Evolutionary conservation across 352 stramenopile species (phyloP), one percentile per base, ranked within the genome.

Genomic region (Phytophthora tubulina): DNA sequence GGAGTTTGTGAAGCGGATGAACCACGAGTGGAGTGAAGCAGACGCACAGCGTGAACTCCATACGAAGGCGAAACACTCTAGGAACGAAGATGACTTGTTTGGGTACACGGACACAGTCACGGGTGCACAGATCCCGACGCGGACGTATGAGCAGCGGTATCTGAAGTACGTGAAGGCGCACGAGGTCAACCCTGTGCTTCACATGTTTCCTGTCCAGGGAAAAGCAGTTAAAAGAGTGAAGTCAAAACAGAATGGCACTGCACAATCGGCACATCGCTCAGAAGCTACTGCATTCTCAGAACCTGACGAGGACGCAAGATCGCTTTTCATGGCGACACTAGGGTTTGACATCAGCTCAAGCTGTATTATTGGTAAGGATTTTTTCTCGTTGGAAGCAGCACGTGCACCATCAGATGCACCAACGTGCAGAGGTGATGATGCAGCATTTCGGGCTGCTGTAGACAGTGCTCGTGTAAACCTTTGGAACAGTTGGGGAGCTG

Each of bases 61-160:
- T 46, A 93, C 80, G 0, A 78, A 73, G 54, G 64, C 75, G 1
- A 75, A 64, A 30, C 60, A 74, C 27, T 71, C 44, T 15, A 74
- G 74, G 13, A 80, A 76, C 8, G 66, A 78, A 7, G 66, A 78
- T 13, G 79, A 86, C 38, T n/a, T 76, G 11, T 80, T 86, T 44
- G 49, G 86, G 65, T 93, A 93, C 54, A 85, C 70, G 9, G 82
- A 93, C 50, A 72, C 76, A 1, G 69, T 53, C 36, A 90, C 82
- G 14, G 69, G 72, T 2, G 65, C 73, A 11, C 45, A 61, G 21
- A 81, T 93, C 6, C 52, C 74, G 30, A 5, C 67, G 3, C 62
- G 57, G 5, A 54, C 35, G n/a, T 93, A 93, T 58, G 72, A 84
- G 46, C 49, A 78, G 46, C 73, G 82, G 45, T 93, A 91, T 67